Evolutionary conservation across 2,329 filamentous ascomycete genomes (phyloP).

Genomic region (Talaromyces piceae): DNA sequence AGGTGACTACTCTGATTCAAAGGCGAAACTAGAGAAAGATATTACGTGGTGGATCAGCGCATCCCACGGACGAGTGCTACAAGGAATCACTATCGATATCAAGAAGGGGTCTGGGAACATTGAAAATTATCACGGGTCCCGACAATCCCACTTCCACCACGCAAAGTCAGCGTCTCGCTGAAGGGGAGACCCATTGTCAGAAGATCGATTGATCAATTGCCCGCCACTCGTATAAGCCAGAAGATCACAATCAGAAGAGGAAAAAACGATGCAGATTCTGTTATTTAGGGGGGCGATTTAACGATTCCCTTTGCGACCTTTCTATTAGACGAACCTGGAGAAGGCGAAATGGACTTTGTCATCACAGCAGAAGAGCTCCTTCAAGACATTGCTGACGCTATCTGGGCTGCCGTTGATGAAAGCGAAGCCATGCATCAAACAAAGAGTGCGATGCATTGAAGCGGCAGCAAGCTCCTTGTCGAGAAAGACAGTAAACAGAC

Average conservation of each 20-base stretch:
- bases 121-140: constrained; percentile 10
- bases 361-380: neutral
- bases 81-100: constrained; percentile 8
- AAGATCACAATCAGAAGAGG: constrained; percentile 8
- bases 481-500: too few relatives aligned
- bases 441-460: neutral
- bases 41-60: constrained; percentile 10
- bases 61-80: constrained; percentile 7
- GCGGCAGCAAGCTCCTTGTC: too few relatives aligned
- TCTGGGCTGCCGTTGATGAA: neutral
- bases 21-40: constrained; percentile 5
- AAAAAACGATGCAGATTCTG: neutral
- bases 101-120: constrained; percentile 6
- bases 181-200: neutral
- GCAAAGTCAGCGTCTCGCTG: neutral
- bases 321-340: constrained; percentile 5
- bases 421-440: neutral
- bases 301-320: constrained; percentile 5
- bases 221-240: constrained; percentile 5
- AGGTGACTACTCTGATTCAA: constrained; percentile 7
- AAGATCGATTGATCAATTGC: neutral
- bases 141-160: neutral
- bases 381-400: neutral
- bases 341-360: constrained; percentile 8
- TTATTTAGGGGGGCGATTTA: constrained; percentile 4